Conservation (phyloP, 352 stramenopile species). For the Phytophthora kernoviae region DNA sequence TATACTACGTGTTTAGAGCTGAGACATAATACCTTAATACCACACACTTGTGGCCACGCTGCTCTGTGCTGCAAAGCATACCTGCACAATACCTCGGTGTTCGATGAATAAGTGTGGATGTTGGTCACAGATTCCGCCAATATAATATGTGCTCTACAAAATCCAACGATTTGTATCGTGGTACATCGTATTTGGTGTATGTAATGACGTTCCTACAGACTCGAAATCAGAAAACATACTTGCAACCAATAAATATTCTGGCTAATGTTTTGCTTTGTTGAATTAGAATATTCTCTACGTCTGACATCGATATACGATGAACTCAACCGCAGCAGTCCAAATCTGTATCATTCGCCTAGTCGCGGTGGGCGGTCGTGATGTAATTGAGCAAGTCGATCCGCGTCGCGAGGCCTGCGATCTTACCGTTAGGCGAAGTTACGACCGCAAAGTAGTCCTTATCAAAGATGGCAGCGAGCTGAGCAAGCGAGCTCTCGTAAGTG, state of each 20-base stretch:
- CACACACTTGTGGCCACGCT: too few species aligned
- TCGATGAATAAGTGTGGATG: not conserved
- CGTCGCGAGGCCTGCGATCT: conserved; percentile 93
- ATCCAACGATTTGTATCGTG: not conserved
- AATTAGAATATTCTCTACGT: not conserved
- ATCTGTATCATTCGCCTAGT: conserved; percentile 8
- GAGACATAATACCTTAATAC: too few species aligned
- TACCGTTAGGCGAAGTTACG: conserved; percentile 73
- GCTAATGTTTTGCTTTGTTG: not conserved
- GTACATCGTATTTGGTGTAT: not conserved
- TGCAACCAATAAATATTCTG: not conserved
- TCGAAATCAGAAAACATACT: conserved; percentile 1
- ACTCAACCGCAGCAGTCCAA: too few species aligned
- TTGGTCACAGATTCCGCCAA: not conserved
- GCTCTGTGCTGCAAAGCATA: not conserved
- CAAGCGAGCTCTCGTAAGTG: conserved; percentile 84
- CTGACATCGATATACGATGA: not conserved
- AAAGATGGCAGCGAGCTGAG: conserved; percentile 92
- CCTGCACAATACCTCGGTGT: not conserved
- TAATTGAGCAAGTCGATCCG: conserved; percentile 97
- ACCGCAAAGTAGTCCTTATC: conserved; percentile 96
- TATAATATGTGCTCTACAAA: not conserved
- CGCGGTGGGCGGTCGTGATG: conserved; percentile 68
- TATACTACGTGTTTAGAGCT: too few species aligned
- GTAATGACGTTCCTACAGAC: not conserved